Base-by-base conservation (phyloP, 176 grass and related monocot species). In the Zizania latifolia region DNA sequence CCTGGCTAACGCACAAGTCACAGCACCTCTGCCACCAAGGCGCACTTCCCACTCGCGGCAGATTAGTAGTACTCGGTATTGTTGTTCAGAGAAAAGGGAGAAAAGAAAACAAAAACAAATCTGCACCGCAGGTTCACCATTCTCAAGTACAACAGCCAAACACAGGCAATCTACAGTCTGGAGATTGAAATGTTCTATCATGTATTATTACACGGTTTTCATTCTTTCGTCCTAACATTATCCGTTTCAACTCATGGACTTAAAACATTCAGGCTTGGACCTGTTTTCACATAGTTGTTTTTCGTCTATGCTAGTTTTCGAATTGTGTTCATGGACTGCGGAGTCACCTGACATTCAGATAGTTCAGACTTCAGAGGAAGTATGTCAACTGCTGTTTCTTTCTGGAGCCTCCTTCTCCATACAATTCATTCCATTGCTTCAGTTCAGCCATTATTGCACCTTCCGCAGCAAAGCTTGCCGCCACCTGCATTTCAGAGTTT, bases 401-500 rank as follows among this genome's bases (percentile, higher is more conserved):
- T 88, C 95, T 92, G 27, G 95, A 99, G 8, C 91, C 95, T 4
- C 95, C 95, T 90, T 99, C 95, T 0, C 95, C 95, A 16, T 94
- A 99, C 67, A 88, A 79, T 27, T 99, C 91, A 36, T 99, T 99
- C 95, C 95, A 99, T 77, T 99, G 91, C 86, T 73, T 90, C 75
- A 99, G 64, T 71, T 99, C 95, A 4, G 82, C 50, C 95, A 99
- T 99, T 78, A 94, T 79, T 22, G 95, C 69, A 11, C 95, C 91
- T 88, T 94, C 95, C 0, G 76, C 43, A 35, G 95, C 72, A 40
- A 92, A 94, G 69, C 95, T 94, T 48, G 95, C 89, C 23, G 95
- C 91, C 19, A 94, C 91, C 91, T 99, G 87, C 53, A 82, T 75
- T 76, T 67, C 5, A 38, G 66, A 73, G 64, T 87, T 83, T 22